Base-by-base conservation (phyloP, 768 basidiomycete genomes). In the Boletus rubropictus region DNA sequence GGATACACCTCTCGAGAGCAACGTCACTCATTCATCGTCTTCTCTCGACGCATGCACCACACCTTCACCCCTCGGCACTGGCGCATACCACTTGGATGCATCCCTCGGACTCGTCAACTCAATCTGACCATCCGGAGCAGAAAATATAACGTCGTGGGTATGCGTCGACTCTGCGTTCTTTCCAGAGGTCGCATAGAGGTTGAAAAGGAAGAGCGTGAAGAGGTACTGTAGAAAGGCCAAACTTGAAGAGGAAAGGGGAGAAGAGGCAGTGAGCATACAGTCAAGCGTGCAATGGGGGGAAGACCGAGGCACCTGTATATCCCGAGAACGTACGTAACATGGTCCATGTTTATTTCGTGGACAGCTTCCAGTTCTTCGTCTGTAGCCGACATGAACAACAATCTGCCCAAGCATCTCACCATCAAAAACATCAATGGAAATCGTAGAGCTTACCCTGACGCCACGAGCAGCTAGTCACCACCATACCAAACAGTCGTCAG, bases 331-430 rank as follows among this genome's bases (percentile, higher is more conserved):
- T 94, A 95, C 0, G 92, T 92, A 48, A 93, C 91, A 58, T 92
- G 89, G 62, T 95, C 93, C 81, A 95, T 89, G 35, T 78, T 84
- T 17, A 69, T 71, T 11, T 78, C 78, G 52, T 89, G 74, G 4
- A 85, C 78, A 50, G 75, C 86, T 21, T 75, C 58, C 24, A 95
- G 69, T 63, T 95, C 89, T 68, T 97, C 93, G 61, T 97, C 91
- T 0, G 94, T 96, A 0, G 85, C 94, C 12, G 86, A 87, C 81
- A 95, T 90, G 73, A 97, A 96, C 15, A 91, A 67, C 3, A 92
- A 65, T 6, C 89, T 86, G 47, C 2, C 12, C 27, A n/a, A 46
- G 21, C 1, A 47, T 34, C 5, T 50, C 31, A 39, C 15, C 14
- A 21, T 25, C 2, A 28, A 18, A 40, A 7, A 27, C 20, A 9